Percentiles rank a stretch among this genome's conserved stretches.
Evolutionary conservation across 1,139 yeast species (phyloP).

Genomic region (Candida labiduridarum): DNA sequence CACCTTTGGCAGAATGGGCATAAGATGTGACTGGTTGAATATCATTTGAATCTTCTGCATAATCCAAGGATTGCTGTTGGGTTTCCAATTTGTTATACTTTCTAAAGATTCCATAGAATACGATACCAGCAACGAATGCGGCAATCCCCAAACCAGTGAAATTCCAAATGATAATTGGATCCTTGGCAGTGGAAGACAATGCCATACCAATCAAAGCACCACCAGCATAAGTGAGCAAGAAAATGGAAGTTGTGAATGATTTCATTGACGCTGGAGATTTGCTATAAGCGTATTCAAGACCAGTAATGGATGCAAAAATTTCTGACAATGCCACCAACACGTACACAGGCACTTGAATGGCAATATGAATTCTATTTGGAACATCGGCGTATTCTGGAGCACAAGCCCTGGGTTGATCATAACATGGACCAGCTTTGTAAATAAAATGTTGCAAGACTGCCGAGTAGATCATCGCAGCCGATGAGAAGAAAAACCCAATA

Average conservation of each 20-base stretch:
- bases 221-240: constrained; percentile 59
- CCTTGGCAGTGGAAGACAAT: constrained; percentile 60
- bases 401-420: constrained; percentile 52
- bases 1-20: constrained; percentile 24
- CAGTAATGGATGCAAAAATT: constrained; percentile 65
- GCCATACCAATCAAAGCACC: constrained; percentile 77
- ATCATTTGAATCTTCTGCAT: constrained; percentile 23
- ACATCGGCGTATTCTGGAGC: constrained; percentile 28
- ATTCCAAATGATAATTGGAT: constrained; percentile 70
- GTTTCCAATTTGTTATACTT: constrained; percentile 61
- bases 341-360: constrained; percentile 64
- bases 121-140: constrained; percentile 56
- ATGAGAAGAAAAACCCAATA: constrained; percentile 71
- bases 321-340: constrained; percentile 61
- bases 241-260: constrained; percentile 63
- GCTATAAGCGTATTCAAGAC: constrained; percentile 70
- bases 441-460: constrained; percentile 77
- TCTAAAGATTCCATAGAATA: constrained; percentile 63
- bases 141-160: constrained; percentile 63
- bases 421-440: constrained; percentile 77
- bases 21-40: constrained; percentile 24
- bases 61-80: constrained; percentile 57
- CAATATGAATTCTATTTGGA: constrained; percentile 60
- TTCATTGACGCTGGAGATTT: constrained; percentile 68
- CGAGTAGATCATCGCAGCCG: constrained; percentile 74